Base-by-base conservation (phyloP, 106 monocot genomes). In the Gastrodia elata region DNA sequence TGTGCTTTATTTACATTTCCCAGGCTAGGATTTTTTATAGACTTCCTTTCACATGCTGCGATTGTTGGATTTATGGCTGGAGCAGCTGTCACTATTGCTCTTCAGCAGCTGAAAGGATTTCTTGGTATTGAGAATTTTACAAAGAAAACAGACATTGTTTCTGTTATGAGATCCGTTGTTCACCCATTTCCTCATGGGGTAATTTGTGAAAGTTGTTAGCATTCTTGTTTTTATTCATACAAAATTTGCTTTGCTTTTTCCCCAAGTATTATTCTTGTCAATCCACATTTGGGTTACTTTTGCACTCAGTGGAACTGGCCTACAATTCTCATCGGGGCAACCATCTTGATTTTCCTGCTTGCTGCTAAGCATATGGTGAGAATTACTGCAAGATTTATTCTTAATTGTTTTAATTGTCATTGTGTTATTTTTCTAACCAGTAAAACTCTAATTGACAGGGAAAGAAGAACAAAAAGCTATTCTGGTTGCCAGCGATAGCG, bases 261-360 rank as follows among this genome's bases (percentile, higher is more conserved):
- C n/a, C n/a, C n/a, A n/a, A 71, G 22, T 28, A 16, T 69, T 32
- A 10, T 61, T 61, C 4, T 16, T 61, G 3, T 76, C 15, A 16
- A 6, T 20, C 0, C 22, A 3, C 41, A 43, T 71, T 6, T 71
- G n/a, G 27, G 64, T 65, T 9, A 70, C 15, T 2, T 65, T 30
- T 68, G 11, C 22, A 74, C 70, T 32, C 85, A 93, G 93, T 93
- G 93, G 93, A 90, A 93, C 43, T 90, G 90, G 90, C 83, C 87
- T 35, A 93, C 89, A 1, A 82, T 87, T 71, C 4, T 85, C 24
- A 90, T 93, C 14, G 93, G 85, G 14, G 27, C 76, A 27, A 18
- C 72, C 30, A 90, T 87, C 74, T 70, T 93, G 59, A 76, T 68
- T 2, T 90, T 93, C 39, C 87, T 93, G 73, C 71, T 93, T 24